Conservation (phyloP, 768 basidiomycete species). For the Tricholoma terreum region DNA sequence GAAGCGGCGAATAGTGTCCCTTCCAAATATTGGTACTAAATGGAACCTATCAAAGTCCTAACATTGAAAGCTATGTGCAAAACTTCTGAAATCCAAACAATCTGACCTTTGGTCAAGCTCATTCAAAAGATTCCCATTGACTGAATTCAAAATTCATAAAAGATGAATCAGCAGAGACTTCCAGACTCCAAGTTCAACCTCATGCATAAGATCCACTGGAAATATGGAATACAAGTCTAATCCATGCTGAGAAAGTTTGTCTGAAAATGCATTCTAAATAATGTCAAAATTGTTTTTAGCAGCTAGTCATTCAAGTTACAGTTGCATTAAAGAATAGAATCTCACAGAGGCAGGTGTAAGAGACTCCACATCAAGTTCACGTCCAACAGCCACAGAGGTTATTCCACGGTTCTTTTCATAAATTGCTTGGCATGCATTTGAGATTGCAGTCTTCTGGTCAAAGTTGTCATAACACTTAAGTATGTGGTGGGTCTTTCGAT, state of each 20-base stretch:
- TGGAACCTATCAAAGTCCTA: background rate
- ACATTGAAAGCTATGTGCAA: background rate
- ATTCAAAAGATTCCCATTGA: constrained; percentile 7
- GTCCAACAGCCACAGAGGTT: constrained; percentile 5
- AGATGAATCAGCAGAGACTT: constrained; percentile 36
- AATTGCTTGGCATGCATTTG: constrained; percentile 2
- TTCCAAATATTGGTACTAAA: constrained; percentile 6
- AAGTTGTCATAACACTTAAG: background rate
- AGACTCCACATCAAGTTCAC: constrained; percentile 1
- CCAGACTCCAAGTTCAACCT: constrained; percentile 40
- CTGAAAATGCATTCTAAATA: constrained; percentile 31
- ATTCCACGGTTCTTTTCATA: constrained; percentile 1
- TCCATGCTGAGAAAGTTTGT: constrained; percentile 11
- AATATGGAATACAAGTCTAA: constrained; percentile 26
- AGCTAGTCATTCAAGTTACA: too few relatives aligned
- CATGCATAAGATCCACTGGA: constrained; percentile 36
- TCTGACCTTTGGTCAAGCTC: constrained; percentile 23
- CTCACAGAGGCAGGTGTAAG: constrained; percentile 2
- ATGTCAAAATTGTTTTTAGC: too few relatives aligned
- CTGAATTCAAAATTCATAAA: constrained; percentile 24
- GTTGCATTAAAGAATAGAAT: too few relatives aligned
- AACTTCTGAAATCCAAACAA: background rate
- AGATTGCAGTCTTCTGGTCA: background rate
- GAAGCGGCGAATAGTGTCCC: background rate
- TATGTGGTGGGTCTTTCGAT: background rate